Base-by-base conservation (phyloP, 495 filamentous ascomycete species). In the Collariella sp. region DNA sequence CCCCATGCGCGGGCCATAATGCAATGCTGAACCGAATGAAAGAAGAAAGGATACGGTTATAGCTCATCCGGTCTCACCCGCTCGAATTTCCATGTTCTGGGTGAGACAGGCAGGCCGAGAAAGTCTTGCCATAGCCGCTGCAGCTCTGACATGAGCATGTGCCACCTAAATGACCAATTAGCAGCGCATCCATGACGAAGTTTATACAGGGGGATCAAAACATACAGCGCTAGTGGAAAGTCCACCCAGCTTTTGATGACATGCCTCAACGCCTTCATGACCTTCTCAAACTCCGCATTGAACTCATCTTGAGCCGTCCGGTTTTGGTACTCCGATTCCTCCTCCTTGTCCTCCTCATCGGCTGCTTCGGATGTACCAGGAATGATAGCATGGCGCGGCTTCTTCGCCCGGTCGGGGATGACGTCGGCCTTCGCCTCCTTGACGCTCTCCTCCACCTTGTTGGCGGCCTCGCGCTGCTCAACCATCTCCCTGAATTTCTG, bases 71-170 rank as follows among this genome's bases (percentile, higher is more conserved):
- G 66, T 42, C 62, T 71, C 23, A 83, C 79, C 31, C 72, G 57
- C 57, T 75, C 64, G 31, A 90, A 67, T 49, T 73, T 70, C 87
- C 88, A 95, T 11, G 68, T 72, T 57, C 88, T 75, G 5, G 84
- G 83, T 42, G 71, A 71, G 16, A 91, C 80, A 7, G 88, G 85
- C 50, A 88, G 65, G 24, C 90, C 90, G n/a, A 95, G 70, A 72
- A 83, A 96, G 62, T 74, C 87, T 45, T 84, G 77, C 81, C 83
- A 91, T 16, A 86, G 56, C 38, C 90, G 77, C 42, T 64, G 65
- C 5, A 78, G 40, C 65, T 95, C 89, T 0, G 76, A 61, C 3
- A 79, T 55, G 10, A 74, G 23, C 46, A 96, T 85, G 24, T 79
- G 66, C 56, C 72, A 80, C 11, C 86, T 91, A 50, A 6, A n/a